Conservation (phyloP, 495 filamentous ascomycete genomes). For the Xeromyces bisporus region DNA sequence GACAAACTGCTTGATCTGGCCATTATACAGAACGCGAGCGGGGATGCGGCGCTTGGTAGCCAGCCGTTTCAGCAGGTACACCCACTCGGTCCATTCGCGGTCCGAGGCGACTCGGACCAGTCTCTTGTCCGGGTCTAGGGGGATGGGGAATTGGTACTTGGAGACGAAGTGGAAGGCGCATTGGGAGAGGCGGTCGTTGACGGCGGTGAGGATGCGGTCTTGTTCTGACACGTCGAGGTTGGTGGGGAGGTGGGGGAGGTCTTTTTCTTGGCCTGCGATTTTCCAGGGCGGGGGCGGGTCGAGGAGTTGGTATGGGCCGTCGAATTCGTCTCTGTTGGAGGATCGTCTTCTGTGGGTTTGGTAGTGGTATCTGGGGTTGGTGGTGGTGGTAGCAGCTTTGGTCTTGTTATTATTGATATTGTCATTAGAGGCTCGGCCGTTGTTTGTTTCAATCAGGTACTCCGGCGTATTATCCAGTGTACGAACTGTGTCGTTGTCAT, state of each 20-base stretch:
- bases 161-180: slow-evolving; percentile 82
- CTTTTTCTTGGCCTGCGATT: slow-evolving; percentile 55
- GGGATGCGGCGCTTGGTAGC: slow-evolving; percentile 76
- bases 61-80: slow-evolving; percentile 69
- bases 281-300: slow-evolving; percentile 46
- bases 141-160: slow-evolving; percentile 78
- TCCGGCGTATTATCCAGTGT: slow-evolving; percentile 25
- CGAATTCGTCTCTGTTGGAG: slow-evolving; percentile 79
- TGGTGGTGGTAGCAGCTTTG: too few relatives aligned
- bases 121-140: slow-evolving; percentile 61
- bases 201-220: slow-evolving; percentile 57
- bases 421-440: slow-evolving; percentile 21
- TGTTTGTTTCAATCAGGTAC: slow-evolving; percentile 25
- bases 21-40: slow-evolving; percentile 65
- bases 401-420: slow-evolving; percentile 32
- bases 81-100: slow-evolving; percentile 86
- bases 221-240: slow-evolving; percentile 70
- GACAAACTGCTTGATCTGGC: slow-evolving; percentile 77
- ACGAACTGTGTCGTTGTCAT: too few relatives aligned
- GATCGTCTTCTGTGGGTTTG: slow-evolving; percentile 57
- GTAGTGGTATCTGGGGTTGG: slow-evolving; percentile 37
- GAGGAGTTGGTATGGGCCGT: slow-evolving; percentile 67
- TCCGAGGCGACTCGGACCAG: slow-evolving; percentile 63
- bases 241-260: slow-evolving; percentile 66
- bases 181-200: slow-evolving; percentile 70